Evolutionary conservation across 371 early-diverging fungal genomes (phyloP), one percentile per base, ranked within the genome.

Genomic region (Mortierella sp.): DNA sequence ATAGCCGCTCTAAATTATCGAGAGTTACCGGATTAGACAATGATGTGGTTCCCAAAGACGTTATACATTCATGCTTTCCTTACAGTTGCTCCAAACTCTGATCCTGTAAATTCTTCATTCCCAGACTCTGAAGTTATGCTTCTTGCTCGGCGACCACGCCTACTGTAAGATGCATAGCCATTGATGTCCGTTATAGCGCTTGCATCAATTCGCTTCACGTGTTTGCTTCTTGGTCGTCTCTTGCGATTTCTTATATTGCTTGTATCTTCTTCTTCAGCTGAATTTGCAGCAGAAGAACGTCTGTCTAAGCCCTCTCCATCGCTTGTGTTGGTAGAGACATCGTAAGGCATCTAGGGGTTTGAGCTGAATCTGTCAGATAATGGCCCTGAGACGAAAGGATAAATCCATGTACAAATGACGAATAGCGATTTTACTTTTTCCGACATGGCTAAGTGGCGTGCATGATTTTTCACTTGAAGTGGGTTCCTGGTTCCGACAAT

Each of bases 381-480:
- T 16, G 61, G 9, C 22, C 22, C 11, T 14, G 63, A 51, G 22
- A 68, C 10, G 28, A 47, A 22, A 30, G 61, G 8, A 11, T 30
- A 22, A 14, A 47, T 32, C 16, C 28, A 55, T 22, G 12, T 24
- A 22, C 49, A 12, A 35, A 26, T 32, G 24, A 59, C 20, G 37
- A 18, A 26, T 37, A 55, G 12, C 20, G 28, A 30, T 14, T 51
- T 69, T 85, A 90, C 86, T 72, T 88, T 87, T n/a, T 88, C 86
- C 22, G 85, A 85, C 30, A 85, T 70, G 6, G 84, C 68, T 63
- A 91, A 77, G 77, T 94, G 92, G 43, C 92, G 84, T 26, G 91
- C 92, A 68, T 90, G 92, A 39, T 91, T 91, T 70, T 92, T 92
- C 68, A 92, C 90, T 76, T 94, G 94, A 8, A 90, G 65, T 6